These are phyloP conservation scores for Moniliophthora roreri DNA, from an alignment of 1,284 basidiomycete species.

Conservation along the genomic window DNA sequence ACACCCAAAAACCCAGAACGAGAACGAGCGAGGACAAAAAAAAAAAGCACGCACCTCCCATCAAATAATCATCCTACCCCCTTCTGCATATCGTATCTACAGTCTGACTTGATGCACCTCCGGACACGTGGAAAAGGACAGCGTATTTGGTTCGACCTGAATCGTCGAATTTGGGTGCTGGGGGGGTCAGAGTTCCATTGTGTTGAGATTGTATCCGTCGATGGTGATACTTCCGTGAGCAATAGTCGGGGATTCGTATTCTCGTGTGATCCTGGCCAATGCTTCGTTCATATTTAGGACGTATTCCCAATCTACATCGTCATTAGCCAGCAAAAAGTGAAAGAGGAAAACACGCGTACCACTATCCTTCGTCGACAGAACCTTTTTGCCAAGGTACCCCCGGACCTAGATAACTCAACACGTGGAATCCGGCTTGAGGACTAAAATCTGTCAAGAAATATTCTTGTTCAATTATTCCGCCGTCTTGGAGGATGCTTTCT, in stretches of 20 bases:
- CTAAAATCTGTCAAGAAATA: slow-evolving; percentile 78
- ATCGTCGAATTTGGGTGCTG: slow-evolving; percentile 79
- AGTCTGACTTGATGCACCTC: slow-evolving; percentile 84
- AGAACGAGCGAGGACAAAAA: too few relatives aligned
- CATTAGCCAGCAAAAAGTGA: too few relatives aligned
- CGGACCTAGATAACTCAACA: slow-evolving; percentile 81
- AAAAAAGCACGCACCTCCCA: too few relatives aligned
- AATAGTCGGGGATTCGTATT: slow-evolving; percentile 75
- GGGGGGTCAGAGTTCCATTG: slow-evolving; percentile 85
- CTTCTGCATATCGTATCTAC: slow-evolving; percentile 67
- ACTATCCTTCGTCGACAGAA: slow-evolving; percentile 56
- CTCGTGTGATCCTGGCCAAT: slow-evolving; percentile 64
- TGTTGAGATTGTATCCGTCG: slow-evolving; percentile 88
- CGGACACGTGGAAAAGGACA: slow-evolving; percentile 89
- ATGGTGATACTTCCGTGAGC: slow-evolving; percentile 70
- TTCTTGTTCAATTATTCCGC: slow-evolving; percentile 25
- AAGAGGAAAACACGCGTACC: not conserved
- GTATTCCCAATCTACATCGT: slow-evolving; percentile 58
- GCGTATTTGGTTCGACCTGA: slow-evolving; percentile 93
- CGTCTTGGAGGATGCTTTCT: not conserved
- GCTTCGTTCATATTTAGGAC: slow-evolving; percentile 72
- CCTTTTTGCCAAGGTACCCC: slow-evolving; percentile 84
- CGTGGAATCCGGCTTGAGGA: slow-evolving; percentile 82
- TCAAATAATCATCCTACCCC: slow-evolving; percentile 90
- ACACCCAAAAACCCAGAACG: too few relatives aligned